Evolutionary conservation across 1,284 basidiomycete genomes (phyloP).

Genomic region (Tilletia walkeri): DNA sequence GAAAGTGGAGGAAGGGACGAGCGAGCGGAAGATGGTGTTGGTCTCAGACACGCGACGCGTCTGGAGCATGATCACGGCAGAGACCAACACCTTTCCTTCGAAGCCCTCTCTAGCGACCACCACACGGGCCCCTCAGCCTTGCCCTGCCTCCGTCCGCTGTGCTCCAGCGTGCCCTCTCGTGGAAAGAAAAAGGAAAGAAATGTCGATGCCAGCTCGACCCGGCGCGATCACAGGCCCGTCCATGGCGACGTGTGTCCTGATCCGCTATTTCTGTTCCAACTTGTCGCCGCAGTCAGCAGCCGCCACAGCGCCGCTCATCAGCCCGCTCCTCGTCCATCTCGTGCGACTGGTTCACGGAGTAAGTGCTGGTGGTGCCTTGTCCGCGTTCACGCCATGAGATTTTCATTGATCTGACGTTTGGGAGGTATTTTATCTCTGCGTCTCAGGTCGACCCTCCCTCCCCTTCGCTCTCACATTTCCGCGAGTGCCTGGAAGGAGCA

Average conservation of each 20-base stretch:
- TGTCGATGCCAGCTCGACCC: constrained; percentile 9
- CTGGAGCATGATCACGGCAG: neutral
- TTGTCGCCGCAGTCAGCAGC: neutral
- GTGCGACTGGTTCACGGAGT: neutral
- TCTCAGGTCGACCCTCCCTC: constrained; percentile 7
- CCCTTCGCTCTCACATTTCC: neutral
- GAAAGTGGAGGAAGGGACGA: constrained; percentile 4
- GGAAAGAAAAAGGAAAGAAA: neutral
- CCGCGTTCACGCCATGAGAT: neutral
- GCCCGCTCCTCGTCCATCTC: neutral
- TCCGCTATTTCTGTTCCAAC: neutral
- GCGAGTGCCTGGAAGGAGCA: constrained; percentile 10
- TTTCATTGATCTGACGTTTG: neutral
- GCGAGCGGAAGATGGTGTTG: neutral
- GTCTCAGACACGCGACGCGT: constrained; percentile 4
- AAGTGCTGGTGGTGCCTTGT: neutral
- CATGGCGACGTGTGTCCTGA: neutral
- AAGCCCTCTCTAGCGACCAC: neutral
- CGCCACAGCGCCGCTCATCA: neutral
- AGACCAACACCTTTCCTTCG: neutral
- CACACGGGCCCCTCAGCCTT: neutral
- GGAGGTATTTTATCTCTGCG: neutral
- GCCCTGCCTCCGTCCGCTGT: too few relatives aligned
- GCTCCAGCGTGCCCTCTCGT: too few relatives aligned
- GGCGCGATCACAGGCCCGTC: constrained; percentile 15